Conservation (phyloP, 805 yeast species). For the Clavispora vitiphila region DNA sequence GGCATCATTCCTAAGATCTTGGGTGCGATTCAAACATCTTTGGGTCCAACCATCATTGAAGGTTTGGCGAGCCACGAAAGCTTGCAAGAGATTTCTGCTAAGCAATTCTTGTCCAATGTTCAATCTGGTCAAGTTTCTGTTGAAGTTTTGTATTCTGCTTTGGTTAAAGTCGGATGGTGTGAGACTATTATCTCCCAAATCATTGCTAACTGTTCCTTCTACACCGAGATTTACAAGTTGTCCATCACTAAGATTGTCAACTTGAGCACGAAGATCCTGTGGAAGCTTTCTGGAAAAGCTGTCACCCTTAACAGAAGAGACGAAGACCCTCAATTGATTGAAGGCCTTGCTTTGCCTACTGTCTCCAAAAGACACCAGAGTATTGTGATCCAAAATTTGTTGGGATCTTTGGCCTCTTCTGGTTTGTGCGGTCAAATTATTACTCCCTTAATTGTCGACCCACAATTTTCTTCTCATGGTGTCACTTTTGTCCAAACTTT, state of each 20-base stretch:
- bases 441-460: slow-evolving; percentile 31
- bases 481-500: slow-evolving; percentile 30
- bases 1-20: slow-evolving; percentile 38
- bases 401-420: slow-evolving; percentile 40
- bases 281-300: slow-evolving; percentile 17
- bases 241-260: slow-evolving; percentile 27
- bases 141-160: slow-evolving; percentile 33
- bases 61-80: slow-evolving; percentile 28
- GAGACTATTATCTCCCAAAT: slow-evolving; percentile 30
- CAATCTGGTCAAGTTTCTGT: slow-evolving; percentile 30
- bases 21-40: slow-evolving; percentile 31
- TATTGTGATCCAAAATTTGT: slow-evolving; percentile 24
- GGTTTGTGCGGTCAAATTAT: slow-evolving; percentile 39
- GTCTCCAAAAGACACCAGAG: slow-evolving; percentile 12
- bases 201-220: slow-evolving; percentile 35
- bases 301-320: slow-evolving; percentile 18
- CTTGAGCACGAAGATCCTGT: slow-evolving; percentile 25
- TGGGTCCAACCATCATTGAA: slow-evolving; percentile 32
- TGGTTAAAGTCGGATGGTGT: slow-evolving; percentile 40
- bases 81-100: slow-evolving; percentile 25
- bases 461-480: slow-evolving; percentile 34
- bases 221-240: slow-evolving; percentile 34
- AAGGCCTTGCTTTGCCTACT: slow-evolving; percentile 1
- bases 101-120: slow-evolving; percentile 24
- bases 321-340: slow-evolving; percentile 7